Evolutionary conservation across 805 yeast genomes (phyloP).

Genomic region (Myxozyma sirexii): DNA sequence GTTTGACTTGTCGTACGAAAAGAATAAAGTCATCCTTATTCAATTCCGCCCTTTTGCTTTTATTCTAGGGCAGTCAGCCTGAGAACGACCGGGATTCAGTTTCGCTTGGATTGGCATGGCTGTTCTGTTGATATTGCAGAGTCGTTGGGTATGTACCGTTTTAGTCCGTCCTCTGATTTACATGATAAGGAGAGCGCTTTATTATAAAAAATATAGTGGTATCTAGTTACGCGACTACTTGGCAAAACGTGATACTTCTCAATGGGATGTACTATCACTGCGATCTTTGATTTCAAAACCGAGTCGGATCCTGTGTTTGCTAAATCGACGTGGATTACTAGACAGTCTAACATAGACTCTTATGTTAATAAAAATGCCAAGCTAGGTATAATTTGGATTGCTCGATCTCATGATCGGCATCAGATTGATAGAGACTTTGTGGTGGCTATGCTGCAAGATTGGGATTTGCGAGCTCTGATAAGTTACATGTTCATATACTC

Average conservation of each 20-base stretch:
- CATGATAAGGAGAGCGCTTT: constrained; percentile 11
- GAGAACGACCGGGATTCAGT: constrained; percentile 24
- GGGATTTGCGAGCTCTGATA: not conserved
- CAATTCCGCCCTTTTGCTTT: constrained; percentile 17
- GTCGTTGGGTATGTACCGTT: constrained; percentile 21
- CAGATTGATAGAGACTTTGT: not conserved
- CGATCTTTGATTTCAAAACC: constrained; percentile 10
- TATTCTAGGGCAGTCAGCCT: constrained; percentile 29
- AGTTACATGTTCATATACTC: not conserved
- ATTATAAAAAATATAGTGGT: constrained; percentile 17
- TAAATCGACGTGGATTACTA: not conserved
- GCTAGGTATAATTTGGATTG: not conserved
- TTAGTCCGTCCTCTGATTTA: not conserved
- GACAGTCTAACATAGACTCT: not conserved
- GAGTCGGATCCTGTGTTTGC: constrained; percentile 11
- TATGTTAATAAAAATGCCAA: not conserved
- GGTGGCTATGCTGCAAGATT: not conserved
- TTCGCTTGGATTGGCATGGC: constrained; percentile 26
- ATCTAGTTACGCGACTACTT: constrained; percentile 19
- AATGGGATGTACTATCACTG: constrained; percentile 17
- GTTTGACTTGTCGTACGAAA: constrained; percentile 25
- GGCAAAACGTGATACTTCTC: constrained; percentile 22
- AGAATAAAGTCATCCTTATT: constrained; percentile 16
- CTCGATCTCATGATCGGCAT: not conserved
- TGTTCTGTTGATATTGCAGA: constrained; percentile 30